These are phyloP conservation scores for Centrapalus pauciflorus DNA, from an alignment of 129 eudicot species.

Conservation along the genomic window DNA sequence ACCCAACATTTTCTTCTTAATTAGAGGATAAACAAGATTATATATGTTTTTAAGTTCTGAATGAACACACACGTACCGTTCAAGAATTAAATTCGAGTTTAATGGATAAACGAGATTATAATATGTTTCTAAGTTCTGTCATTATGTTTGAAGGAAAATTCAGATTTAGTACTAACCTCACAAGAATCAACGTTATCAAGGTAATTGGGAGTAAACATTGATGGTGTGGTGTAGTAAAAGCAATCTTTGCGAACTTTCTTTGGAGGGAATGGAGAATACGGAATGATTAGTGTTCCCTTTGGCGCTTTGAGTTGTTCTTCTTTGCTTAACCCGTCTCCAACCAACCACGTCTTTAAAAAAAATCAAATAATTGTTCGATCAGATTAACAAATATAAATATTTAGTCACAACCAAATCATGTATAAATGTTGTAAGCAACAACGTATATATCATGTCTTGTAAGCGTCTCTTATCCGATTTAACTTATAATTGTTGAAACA, in stretches of 20 bases:
- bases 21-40: too few species aligned
- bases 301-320: slow-evolving; percentile 63
- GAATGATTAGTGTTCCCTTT: slow-evolving; percentile 72
- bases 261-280: slow-evolving; percentile 78
- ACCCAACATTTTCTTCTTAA: too few species aligned
- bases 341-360: slow-evolving; percentile 61
- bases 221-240: slow-evolving; percentile 67
- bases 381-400: not conserved
- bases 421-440: not conserved
- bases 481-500: not conserved
- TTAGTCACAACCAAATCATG: not conserved
- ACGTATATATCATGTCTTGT: not conserved
- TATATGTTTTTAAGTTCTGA: too few species aligned
- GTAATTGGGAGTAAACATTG: slow-evolving; percentile 65
- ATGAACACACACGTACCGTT: too few species aligned
- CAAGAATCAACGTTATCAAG: slow-evolving; percentile 78
- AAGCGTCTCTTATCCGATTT: not conserved
- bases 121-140: too few species aligned
- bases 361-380: not conserved
- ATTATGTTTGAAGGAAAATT: not conserved
- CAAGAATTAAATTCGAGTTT: too few species aligned
- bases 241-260: slow-evolving; percentile 65
- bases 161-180: slow-evolving; percentile 63
- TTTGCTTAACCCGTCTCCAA: slow-evolving; percentile 65
- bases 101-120: too few species aligned